Base-by-base conservation (phyloP, 2,329 filamentous ascomycete species). In the Fusarium sp. region DNA sequence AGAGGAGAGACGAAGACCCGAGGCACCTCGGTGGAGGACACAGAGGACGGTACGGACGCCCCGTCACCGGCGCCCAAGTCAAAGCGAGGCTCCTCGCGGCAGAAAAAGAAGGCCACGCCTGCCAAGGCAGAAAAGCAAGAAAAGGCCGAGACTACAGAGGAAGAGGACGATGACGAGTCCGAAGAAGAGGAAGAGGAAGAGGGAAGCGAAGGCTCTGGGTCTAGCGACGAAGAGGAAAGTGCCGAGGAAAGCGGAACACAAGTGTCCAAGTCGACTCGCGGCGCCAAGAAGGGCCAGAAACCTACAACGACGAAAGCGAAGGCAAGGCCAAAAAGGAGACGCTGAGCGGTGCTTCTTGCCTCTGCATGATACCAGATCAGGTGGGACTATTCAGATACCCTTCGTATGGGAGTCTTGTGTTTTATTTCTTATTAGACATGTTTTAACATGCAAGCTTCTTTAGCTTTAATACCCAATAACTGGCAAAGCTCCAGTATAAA, bases 11-110 rank as follows among this genome's bases (percentile, higher is more conserved):
- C 80, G 13, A 81, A 80, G 59, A 77, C 80, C 3, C 82, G 81
- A 51, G 80, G 78, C 11, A 77, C 80, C n/a, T 84, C 84, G 15
- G 82, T 83, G 8, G 84, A 86, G 13, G 85, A 85, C 58, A 86
- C 82, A 15, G 79, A 85, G 72, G 81, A 86, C 54, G 77, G 80
- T 68, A 80, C 83, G 56, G 83, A 84, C 67, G 73, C 80, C 41
- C 70, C 75, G 46, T 79, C 82, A 56, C 79, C 79, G 8, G 70
- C 69, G 7, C 58, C 71, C 20, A 83, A 80, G 71, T 77, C 81
- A 22, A 82, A 81, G 12, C 81, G 84, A 61, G 80, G 81, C n/a
- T 76, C 80, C 24, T 77, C 80, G 2, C 75, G 83, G 61, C 80
- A 84, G 62, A 79, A 82, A 67, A 84, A 84, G 71, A 81, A 84